Base-by-base conservation (phyloP, 805 yeast genomes). In the Millerozyma miso region DNA sequence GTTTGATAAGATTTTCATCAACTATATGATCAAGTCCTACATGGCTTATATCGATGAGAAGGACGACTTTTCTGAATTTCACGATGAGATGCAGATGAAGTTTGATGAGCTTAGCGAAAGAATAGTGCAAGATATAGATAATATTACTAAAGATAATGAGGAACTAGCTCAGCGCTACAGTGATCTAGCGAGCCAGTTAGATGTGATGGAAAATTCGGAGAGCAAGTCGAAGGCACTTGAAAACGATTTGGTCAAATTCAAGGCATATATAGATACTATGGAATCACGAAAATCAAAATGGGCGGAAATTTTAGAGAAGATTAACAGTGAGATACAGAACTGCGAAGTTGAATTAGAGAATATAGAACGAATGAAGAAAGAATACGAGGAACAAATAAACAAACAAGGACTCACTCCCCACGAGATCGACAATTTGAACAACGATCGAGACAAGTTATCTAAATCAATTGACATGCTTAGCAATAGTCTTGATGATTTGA, bases 211-310 rank as follows among this genome's bases (percentile, higher is more conserved):
- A 38, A 65, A 73, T 17, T 76, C 83, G 18, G 74, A 74, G 43
- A 77, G 76, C 54, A 81, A 83, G 56, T 56, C 79, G 4, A 71
- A 69, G 46, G 85, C 88, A 1, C 65, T 88, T 42, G 85, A 83
- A 49, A 77, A 78, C 47, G 96, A 88, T 59, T 69, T 84, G 35
- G 66, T 68, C 35, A 84, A 85, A 59, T 85, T 87, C 54, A 74
- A 77, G 52, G 83, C 80, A n/a, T 87, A 84, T 55, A 80, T 85
- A 41, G 79, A 79, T 35, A 71, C 79, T 5, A 81, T 85, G 78
- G 77, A 80, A 51, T 67, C 68, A n/a, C 71, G 87, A 46, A 83
- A 81, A 50, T 50, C 59, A 12, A 81, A 80, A 56, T 85, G 96
- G 93, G 70, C 75, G 2, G 62, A 54, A 14, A 76, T 79, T 35